Evolutionary conservation across 1,139 yeast species (phyloP), one percentile per base, ranked within the genome.

Genomic region (Lodderomyces jiufengensis): DNA sequence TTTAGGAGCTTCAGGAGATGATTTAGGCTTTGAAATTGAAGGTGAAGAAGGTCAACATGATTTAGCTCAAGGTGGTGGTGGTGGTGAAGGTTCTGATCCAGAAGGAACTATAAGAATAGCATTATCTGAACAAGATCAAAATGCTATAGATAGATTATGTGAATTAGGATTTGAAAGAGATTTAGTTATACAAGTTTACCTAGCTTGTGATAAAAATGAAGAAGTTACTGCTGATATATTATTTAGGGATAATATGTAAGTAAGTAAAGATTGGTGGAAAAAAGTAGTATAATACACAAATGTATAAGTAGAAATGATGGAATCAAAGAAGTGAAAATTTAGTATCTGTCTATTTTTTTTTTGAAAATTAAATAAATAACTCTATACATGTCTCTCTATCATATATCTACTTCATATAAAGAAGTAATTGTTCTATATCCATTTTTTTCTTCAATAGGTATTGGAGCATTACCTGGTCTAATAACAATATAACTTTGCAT

Each of bases 141-240:
- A 73, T 42, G 96, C 98, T 16, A 86, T 92, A 46, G 74, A 75
- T 47, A 78, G 98, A 56, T 71, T 92, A 48, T 83, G 95, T 57
- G 97, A 84, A 56, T 73, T 92, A 47, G 99, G 99, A 0, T 92
- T 92, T 55, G 95, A 86, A 47, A 77, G 95, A 49, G 75, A 81
- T 51, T 67, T 84, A 44, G 98, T 85, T 34, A 78, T 90, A 43
- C 97, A 90, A 66, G 95, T 95, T 25, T 94, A 87, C 65, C 82
- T 94, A 74, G 98, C 97, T 31, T 92, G 98, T 61, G 98, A 94
- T 55, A 92, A 90, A 68, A 88, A 92, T 63, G 98, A 92, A 65
- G 97, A 92, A 67, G 76, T 87, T 51, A 88, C 98, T 31, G 98
- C 97, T 27, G 94, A 92, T 63, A 78, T 87, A 54, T 71, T 92